Evolutionary conservation across 192 early-diverging fungal genomes (phyloP).

Genomic region (Backusella morwellensis): DNA sequence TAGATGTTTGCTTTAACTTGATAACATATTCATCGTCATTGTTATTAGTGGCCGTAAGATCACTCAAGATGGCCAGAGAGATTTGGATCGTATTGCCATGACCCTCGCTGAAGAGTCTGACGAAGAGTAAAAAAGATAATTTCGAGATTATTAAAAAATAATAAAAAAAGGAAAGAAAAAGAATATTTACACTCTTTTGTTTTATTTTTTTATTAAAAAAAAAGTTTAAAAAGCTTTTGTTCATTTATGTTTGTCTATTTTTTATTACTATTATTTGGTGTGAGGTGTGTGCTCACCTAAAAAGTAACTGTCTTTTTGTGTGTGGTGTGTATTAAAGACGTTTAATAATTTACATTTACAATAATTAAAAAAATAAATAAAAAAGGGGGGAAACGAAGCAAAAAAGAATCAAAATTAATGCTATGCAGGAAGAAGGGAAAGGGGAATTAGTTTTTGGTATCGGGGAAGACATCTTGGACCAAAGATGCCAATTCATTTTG

Average conservation of each 20-base stretch:
- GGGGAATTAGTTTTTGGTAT: not conserved
- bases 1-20: constrained; percentile 31
- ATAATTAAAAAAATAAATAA: constrained; percentile 3
- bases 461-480: constrained; percentile 32
- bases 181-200: not conserved
- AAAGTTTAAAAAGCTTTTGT: constrained; percentile 18
- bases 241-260: not conserved
- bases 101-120: constrained; percentile 34
- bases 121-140: constrained; percentile 12
- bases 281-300: constrained; percentile 67
- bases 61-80: constrained; percentile 95
- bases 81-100: constrained; percentile 95
- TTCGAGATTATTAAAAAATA: not conserved
- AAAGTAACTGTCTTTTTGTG: constrained; percentile 70
- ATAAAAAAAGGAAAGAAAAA: not conserved
- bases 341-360: constrained; percentile 7
- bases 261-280: not conserved
- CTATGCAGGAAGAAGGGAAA: not conserved
- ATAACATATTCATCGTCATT: not conserved
- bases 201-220: not conserved
- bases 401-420: not conserved
- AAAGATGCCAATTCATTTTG: constrained; percentile 27
- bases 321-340: constrained; percentile 16
- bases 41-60: constrained; percentile 84
- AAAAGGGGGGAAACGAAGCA: not conserved